A percentile compares a stretch with the other conserved stretches of the same genome.
phyloP scores from a whole-genome alignment of 805 yeast genomes.

The Metschnikowia drakensbergensis region DNA sequence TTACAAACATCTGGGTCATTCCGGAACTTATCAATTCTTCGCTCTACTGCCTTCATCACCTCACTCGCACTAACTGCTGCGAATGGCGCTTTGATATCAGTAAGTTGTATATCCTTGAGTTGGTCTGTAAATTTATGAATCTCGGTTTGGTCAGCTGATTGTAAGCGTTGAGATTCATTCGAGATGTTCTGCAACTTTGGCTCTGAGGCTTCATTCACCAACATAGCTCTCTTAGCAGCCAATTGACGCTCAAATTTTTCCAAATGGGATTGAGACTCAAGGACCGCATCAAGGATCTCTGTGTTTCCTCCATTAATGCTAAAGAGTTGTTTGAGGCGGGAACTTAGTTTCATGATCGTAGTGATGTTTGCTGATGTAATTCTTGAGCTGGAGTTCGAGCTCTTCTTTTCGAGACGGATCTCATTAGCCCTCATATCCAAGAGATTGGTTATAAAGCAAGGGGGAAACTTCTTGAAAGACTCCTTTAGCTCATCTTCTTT shows the following conservation, averaged over 20 bases:
- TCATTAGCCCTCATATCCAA: slow-evolving; percentile 13
- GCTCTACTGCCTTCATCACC: slow-evolving; percentile 7
- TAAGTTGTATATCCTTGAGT: slow-evolving; percentile 6
- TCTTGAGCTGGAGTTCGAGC: slow-evolving; percentile 9
- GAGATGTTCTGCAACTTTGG: slow-evolving; percentile 11
- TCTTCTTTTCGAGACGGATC: slow-evolving; percentile 6
- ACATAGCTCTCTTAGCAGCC: slow-evolving; percentile 1
- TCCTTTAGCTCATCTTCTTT: slow-evolving; percentile 14
- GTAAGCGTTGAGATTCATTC: slow-evolving; percentile 8
- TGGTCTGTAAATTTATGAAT: slow-evolving; percentile 11
- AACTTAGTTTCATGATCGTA: slow-evolving; percentile 12
- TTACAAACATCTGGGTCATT: background rate
- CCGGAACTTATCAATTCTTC: slow-evolving; percentile 2
- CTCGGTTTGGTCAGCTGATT: slow-evolving; percentile 14
- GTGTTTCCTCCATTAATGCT: slow-evolving; percentile 16
- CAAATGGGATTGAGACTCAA: slow-evolving; percentile 13
- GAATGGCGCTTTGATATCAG: slow-evolving; percentile 7
- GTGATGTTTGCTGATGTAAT: slow-evolving; percentile 9
- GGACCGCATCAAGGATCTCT: slow-evolving; percentile 16
- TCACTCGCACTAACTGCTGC: slow-evolving; percentile 4
- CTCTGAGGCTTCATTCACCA: slow-evolving; percentile 6
- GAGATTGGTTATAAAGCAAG: slow-evolving; percentile 7
- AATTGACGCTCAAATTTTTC: slow-evolving; percentile 12
- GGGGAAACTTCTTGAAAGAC: slow-evolving; percentile 9
- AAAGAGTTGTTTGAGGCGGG: slow-evolving; percentile 13